Percentiles rank a stretch among this genome's conserved stretches.
phyloP scores from a whole-genome alignment of 306 rosid species.

The Acacia crassicarpa region DNA sequence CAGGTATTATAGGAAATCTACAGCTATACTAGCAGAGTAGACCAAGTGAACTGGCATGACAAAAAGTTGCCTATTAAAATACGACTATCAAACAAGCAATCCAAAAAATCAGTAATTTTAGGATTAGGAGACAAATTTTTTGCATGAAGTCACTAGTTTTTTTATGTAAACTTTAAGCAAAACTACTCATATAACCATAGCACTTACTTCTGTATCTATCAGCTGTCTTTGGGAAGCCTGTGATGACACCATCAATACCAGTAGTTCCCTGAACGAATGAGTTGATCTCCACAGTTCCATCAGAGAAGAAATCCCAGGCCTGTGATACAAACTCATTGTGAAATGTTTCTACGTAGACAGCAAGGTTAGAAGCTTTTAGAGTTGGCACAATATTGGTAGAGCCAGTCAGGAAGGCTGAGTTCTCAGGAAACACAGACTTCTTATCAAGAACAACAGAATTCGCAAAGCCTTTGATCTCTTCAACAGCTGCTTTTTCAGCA shows the following conservation, averaged over 20 bases:
- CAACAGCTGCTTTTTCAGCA: constrained; percentile 40
- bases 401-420: constrained; percentile 10
- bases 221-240: constrained; percentile 79
- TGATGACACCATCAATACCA: constrained; percentile 67
- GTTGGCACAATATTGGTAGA: constrained; percentile 41
- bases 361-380: constrained; percentile 51
- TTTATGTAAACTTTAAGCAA: neutral
- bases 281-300: constrained; percentile 79
- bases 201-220: constrained; percentile 83
- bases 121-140: constrained; percentile 12
- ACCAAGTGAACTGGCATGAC: neutral
- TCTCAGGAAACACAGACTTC: constrained; percentile 46
- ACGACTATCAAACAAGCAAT: constrained; percentile 1
- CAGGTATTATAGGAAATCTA: neutral
- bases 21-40: neutral
- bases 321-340: constrained; percentile 84
- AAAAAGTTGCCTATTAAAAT: neutral
- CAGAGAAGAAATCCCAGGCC: constrained; percentile 87
- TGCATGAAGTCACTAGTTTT: neutral
- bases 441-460: constrained; percentile 65
- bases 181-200: neutral
- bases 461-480: constrained; percentile 66
- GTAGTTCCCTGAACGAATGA: constrained; percentile 42
- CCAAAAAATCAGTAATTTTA: neutral
- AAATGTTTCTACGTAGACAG: constrained; percentile 69